Evolutionary conservation across 176 grass and related monocot species (phyloP), one percentile per base, ranked within the genome.

Genomic region (Lolium rigidum): DNA sequence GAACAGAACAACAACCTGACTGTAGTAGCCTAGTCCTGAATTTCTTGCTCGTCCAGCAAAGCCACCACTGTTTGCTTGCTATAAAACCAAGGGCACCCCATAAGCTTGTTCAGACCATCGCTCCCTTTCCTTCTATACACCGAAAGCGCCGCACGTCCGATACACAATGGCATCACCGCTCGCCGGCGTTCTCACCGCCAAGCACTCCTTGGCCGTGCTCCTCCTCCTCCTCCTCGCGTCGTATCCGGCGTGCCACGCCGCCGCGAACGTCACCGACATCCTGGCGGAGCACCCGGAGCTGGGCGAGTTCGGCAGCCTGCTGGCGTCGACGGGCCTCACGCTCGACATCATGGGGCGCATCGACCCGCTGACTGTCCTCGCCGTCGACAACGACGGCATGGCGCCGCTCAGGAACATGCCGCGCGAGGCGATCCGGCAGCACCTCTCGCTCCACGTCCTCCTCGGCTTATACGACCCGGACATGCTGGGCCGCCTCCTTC

Each of bases 221-320:
- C 26, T 58, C 41, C 10, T 24, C 41, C 10, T 24, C 51, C 46
- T 75, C 54, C 7, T 92, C 1, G 3, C 35, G 15, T 26, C 80
- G 4, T 21, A 22, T 37, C 51, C 74, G 11, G 11, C 80, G 22
- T 86, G 82, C 15, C 74, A 47, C 5, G 81, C 31, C 9, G 63
- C 65, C 11, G 43, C 71, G 61, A 93, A 96, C 89, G 88, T 90
- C 85, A 96, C 94, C 7, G 63, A 73, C 73, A 90, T 93, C 87
- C 89, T 93, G 16, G 76, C 82, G 6, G 72, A 51, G 20, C 85
- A 77, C 61, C 52, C 78, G 13, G 94, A 88, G 26, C 87, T 93
- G 79, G 70, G 78, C 10, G 84, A 86, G 50, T 96, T 93, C 85
- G 88, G 79, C 73, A 68, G 85, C 62, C 80, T 62, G 82, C 89